Conservation (phyloP, 2,329 filamentous ascomycete genomes). For the Alternaria panax region DNA sequence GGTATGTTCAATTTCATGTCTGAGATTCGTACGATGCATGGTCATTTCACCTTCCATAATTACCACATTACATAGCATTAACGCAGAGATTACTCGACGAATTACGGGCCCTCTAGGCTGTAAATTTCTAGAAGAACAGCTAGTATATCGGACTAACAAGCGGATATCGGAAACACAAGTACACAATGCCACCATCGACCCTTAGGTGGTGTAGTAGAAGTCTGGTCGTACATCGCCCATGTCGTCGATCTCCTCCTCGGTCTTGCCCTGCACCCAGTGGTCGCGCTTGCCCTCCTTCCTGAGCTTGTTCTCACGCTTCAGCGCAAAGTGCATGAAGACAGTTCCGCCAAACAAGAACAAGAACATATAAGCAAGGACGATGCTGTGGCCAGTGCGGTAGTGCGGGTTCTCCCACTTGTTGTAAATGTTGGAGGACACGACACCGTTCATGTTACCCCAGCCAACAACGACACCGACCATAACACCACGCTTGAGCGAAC, state of each 20-base stretch:
- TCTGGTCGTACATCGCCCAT: constrained; percentile 74
- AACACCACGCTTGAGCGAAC: constrained; percentile 92
- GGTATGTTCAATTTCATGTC: neutral
- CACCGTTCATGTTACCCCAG: constrained; percentile 91
- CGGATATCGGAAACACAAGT: neutral
- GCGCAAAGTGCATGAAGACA: constrained; percentile 67
- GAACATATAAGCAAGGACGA: constrained; percentile 76
- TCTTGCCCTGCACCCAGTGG: constrained; percentile 70
- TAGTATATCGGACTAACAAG: neutral
- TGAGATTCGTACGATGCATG: neutral
- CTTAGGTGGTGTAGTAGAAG: constrained; percentile 71
- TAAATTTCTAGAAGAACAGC: neutral
- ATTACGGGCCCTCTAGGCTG: neutral
- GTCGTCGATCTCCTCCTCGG: constrained; percentile 66
- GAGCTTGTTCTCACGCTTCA: constrained; percentile 73
- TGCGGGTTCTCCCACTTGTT: constrained; percentile 64
- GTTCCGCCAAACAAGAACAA: constrained; percentile 76
- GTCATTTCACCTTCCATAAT: neutral
- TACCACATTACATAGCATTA: neutral
- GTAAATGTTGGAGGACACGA: constrained; percentile 86
- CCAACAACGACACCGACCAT: constrained; percentile 86
- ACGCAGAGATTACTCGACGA: neutral
- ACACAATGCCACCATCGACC: neutral
- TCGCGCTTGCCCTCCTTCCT: constrained; percentile 71
- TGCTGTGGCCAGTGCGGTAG: constrained; percentile 76